Base-by-base conservation (phyloP, 208 protist genomes). In the Wallacemonas sp. region DNA sequence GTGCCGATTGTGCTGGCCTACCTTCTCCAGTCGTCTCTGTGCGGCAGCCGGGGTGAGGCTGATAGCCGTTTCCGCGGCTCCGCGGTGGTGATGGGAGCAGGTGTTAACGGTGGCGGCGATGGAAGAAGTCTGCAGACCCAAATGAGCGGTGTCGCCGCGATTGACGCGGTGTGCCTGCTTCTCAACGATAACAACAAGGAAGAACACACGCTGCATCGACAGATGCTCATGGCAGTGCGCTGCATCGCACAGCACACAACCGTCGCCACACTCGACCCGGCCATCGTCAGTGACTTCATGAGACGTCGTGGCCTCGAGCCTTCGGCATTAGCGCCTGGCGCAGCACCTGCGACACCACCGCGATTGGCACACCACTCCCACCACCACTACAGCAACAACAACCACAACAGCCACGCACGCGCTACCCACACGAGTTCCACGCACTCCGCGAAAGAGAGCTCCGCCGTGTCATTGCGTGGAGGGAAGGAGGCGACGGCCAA, bases 221-320 rank as follows among this genome's bases (percentile, higher is more conserved):
- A 70, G 54, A 81, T 81, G 70, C 53, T 56, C 3, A 39, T 30
- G 4, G 75, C 75, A 31, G 33, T 77, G 12, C 62, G 44, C 39
- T 62, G 62, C 34, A 45, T 65, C 11, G 66, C 64, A 2, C 63
- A 69, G 38, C 45, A 72, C 36, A 51, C 66, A 21, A 42, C 51
- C 17, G 62, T 67, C 6, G 70, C 44, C 3, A 33, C 66, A 15
- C 4, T 45, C 0, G 28, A 56, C 0, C 34, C 33, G 28, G 60
- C 75, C 36, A 27, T 61, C 56, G 60, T 49, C 44, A 33, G 5
- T 38, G 0, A 2, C 14, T 55, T 66, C n/a, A 4, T 66, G 55
- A 42, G 47, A 14, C 51, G 42, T 33, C 56, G 42, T 47, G 56
- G 47, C 4, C 15, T 39, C 4, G 70, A 65, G n/a, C 12, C 42